Evolutionary conservation across 805 yeast species (phyloP).

Genomic region (Candida incommunis): DNA sequence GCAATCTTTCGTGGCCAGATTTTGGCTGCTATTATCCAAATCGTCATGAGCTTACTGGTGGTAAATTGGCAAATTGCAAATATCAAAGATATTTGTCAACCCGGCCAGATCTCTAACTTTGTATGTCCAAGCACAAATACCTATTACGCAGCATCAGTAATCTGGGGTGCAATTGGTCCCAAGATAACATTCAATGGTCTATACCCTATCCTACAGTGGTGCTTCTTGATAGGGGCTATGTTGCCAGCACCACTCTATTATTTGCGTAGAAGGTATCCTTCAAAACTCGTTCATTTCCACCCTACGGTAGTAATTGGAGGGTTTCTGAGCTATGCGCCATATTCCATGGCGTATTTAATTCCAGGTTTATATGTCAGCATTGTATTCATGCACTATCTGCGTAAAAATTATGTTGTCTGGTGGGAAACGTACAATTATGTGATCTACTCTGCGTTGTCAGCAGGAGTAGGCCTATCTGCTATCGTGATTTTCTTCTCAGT

Average conservation of each 20-base stretch:
- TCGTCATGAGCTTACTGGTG: slow-evolving; percentile 10
- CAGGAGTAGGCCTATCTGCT: slow-evolving; percentile 36
- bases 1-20: slow-evolving; percentile 10
- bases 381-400: slow-evolving; percentile 29
- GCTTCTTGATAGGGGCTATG: slow-evolving; percentile 41
- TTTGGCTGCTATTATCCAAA: slow-evolving; percentile 8
- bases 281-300: slow-evolving; percentile 20
- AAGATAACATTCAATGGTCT: slow-evolving; percentile 31
- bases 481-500: slow-evolving; percentile 30
- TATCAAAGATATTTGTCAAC: slow-evolving; percentile 22
- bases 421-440: slow-evolving; percentile 41
- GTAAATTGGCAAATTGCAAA: slow-evolving; percentile 10
- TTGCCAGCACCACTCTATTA: slow-evolving; percentile 13
- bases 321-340: slow-evolving; percentile 20
- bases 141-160: slow-evolving; percentile 35
- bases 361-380: slow-evolving; percentile 23
- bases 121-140: slow-evolving; percentile 27
- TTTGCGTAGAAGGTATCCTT: slow-evolving; percentile 9
- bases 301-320: slow-evolving; percentile 35
- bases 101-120: slow-evolving; percentile 26
- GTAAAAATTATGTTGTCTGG: slow-evolving; percentile 31
- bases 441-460: slow-evolving; percentile 32
- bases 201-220: slow-evolving; percentile 49
- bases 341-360: slow-evolving; percentile 5
- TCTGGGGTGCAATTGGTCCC: slow-evolving; percentile 53